Evolutionary conservation across 2,329 filamentous ascomycete species (phyloP), one percentile per base, ranked within the genome.

Genomic region (Neurospora sp.): DNA sequence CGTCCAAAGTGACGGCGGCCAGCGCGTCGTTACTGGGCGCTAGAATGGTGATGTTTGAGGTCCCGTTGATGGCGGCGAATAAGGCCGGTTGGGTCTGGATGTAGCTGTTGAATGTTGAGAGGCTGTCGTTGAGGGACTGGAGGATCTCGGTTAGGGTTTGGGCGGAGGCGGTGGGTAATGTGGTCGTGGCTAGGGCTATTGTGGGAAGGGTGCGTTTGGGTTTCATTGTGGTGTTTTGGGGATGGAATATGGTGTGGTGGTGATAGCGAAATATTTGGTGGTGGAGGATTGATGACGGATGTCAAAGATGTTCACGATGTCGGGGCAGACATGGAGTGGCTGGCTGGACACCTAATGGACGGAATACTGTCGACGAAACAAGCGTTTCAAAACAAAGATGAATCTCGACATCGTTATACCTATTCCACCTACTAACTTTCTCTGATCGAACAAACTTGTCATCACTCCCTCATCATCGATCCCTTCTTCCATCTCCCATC

Each of bases 1-100:
- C 58, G 4, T 76, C 74, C 11, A 73, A 70, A 1, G 79, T 74
- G 2, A 78, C 77, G 1, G 78, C 77, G 43, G 80, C 79, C 38
- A 84, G 73, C 0, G 86, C 86, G 11, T 82, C 75, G 75, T 89
- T 87, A 75, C 80, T 84, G 0, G 87, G 87, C 0, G 87, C 87
- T 6, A 89, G 81, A 43, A 89, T 78, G 7, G 88, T 90, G 70
- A 89, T 80, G 75, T 89, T 87, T 15, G 75, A 73, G 4, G 82
- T 78, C 36, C 73, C 74, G 42, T 76, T 75, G 39, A 87, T 77
- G 3, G 78, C 71, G 11, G 74, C 52, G 15, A 82, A 70, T 19
- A 85, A 73, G 4, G 76, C 74, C 10, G 82, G 79, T 67, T 78
- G 76, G 28, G 74, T 71, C 15, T 73, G 68, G 38, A 86, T 76